phyloP scores from a whole-genome alignment of 2,329 filamentous ascomycete genomes.

The Fusarium equiseti region DNA sequence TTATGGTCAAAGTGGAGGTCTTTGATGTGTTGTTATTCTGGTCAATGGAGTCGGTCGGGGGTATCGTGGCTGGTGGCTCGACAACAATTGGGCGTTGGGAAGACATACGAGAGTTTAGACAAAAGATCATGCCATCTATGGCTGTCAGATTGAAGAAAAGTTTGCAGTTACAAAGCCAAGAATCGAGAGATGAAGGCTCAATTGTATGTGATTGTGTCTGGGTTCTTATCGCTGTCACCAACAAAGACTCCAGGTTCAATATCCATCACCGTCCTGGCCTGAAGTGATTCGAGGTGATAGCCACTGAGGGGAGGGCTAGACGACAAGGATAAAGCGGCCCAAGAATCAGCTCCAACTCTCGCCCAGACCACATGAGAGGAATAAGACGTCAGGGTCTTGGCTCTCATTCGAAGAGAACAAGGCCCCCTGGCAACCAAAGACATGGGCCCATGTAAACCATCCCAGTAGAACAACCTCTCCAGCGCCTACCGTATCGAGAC shows the following conservation, averaged over 20 bases:
- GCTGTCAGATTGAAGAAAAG: background rate
- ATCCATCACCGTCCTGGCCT: conserved; percentile 41
- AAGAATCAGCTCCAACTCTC: conserved; percentile 20
- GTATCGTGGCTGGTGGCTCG: conserved; percentile 32
- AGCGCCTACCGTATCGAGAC: conserved; percentile 15
- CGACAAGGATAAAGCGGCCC: conserved; percentile 23
- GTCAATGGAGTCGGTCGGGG: conserved; percentile 26
- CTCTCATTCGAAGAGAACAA: conserved; percentile 34
- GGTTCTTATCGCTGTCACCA: conserved; percentile 23
- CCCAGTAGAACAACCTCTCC: conserved; percentile 40
- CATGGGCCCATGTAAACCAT: conserved; percentile 36
- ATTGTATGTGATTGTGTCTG: background rate
- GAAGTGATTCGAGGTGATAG: conserved; percentile 39
- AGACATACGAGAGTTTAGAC: background rate
- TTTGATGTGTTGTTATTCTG: conserved; percentile 27
- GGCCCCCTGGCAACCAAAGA: conserved; percentile 36
- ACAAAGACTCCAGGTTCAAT: conserved; percentile 29
- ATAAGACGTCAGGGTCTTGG: conserved; percentile 37
- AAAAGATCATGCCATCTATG: background rate
- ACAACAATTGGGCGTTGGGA: conserved; percentile 24
- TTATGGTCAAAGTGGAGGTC: conserved; percentile 14
- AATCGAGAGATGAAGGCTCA: conserved; percentile 3
- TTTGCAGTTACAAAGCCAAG: background rate
- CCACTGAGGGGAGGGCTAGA: conserved; percentile 39
- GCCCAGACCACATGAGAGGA: conserved; percentile 14